Base-by-base conservation (phyloP, 2,329 filamentous ascomycete species). In the Talaromyces sp. region DNA sequence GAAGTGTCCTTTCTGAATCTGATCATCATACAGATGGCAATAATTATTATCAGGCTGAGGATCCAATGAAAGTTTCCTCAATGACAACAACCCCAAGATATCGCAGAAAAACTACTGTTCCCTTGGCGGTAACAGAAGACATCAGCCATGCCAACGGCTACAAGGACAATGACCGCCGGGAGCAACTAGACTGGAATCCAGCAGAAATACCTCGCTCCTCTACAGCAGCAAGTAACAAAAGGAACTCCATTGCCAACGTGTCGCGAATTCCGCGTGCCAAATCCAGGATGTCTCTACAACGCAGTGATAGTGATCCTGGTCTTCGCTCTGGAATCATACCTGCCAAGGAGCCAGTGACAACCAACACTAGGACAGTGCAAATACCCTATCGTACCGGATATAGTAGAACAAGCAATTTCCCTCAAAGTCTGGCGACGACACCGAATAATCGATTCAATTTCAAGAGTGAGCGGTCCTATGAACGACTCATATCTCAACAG, bases 401-500 rank as follows among this genome's bases (percentile, higher is more conserved):
- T 21, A 72, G 33, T 4, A 53, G 48, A 33, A 28, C 28, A 37
- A 52, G 37, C 54, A 65, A 65, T 19, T 66, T 74, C 11, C 66
- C 71, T 17, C 72, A 66, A 36, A 73, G 63, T 54, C 67, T 69
- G 60, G 70, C 67, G 5, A 64, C 65, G 35, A 74, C 71, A 1
- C 71, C 72, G 8, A 68, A 70, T 55, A 73, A 69, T 33, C 67
- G 72, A 36, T 75, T 75, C 54, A 75, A 73, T 50, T 73, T 72
- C 4, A 71, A 72, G 7, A 74, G 73, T 51, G 71, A 71, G n/a
- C 72, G 71, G 33, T 68, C 73, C 10, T 66, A 74, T 17, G 72
- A 74, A 40, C 67, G 72, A 43, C 62, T 73, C 13, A 59, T 61
- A 25, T 52, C 48, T 7, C 71, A 74, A 50, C 63, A 68, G 19